Percentiles rank a stretch among this genome's conserved stretches.
phyloP scores from a whole-genome alignment of 306 rosid genomes.

The Echinosophora koreensis region DNA sequence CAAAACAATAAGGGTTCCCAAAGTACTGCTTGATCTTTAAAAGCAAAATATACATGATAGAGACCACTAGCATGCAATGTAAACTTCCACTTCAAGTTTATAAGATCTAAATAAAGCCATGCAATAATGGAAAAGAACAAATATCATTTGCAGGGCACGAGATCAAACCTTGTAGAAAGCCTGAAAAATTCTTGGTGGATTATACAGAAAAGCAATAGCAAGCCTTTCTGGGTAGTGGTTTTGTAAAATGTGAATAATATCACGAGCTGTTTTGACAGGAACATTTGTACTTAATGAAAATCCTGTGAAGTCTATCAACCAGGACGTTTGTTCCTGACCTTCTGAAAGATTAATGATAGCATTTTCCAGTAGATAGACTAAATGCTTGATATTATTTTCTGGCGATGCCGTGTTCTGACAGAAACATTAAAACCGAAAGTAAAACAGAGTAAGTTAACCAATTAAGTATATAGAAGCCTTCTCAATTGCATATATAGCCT shows the following conservation, averaged over 20 bases:
- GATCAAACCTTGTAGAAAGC: slow-evolving; percentile 84
- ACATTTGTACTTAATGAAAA: slow-evolving; percentile 64
- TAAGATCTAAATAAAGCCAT: slow-evolving; percentile 17
- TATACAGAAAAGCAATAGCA: slow-evolving; percentile 72
- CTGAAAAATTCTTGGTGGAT: slow-evolving; percentile 90
- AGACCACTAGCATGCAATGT: slow-evolving; percentile 33
- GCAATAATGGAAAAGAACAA: slow-evolving; percentile 18
- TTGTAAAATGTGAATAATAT: slow-evolving; percentile 78
- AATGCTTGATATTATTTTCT: slow-evolving; percentile 69
- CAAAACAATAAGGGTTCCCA: slow-evolving; percentile 1
- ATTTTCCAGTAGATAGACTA: slow-evolving; percentile 88
- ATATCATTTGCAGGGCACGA: slow-evolving; percentile 33
- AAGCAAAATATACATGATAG: slow-evolving; percentile 34
- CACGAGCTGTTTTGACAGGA: slow-evolving; percentile 75
- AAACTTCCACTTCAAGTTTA: slow-evolving; percentile 9
- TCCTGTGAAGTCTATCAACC: slow-evolving; percentile 92
- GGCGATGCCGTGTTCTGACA: slow-evolving; percentile 73
- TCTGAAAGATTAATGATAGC: slow-evolving; percentile 81
- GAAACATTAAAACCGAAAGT: not conserved
- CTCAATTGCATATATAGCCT: slow-evolving; percentile 1
- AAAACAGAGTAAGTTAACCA: slow-evolving; percentile 14
- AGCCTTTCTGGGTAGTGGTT: slow-evolving; percentile 97
- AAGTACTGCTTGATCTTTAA: not conserved
- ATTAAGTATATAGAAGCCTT: slow-evolving; percentile 21
- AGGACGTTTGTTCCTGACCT: slow-evolving; percentile 90